Conservation (phyloP, 495 filamentous ascomycete genomes). For the Talaromyces thailandensis region DNA sequence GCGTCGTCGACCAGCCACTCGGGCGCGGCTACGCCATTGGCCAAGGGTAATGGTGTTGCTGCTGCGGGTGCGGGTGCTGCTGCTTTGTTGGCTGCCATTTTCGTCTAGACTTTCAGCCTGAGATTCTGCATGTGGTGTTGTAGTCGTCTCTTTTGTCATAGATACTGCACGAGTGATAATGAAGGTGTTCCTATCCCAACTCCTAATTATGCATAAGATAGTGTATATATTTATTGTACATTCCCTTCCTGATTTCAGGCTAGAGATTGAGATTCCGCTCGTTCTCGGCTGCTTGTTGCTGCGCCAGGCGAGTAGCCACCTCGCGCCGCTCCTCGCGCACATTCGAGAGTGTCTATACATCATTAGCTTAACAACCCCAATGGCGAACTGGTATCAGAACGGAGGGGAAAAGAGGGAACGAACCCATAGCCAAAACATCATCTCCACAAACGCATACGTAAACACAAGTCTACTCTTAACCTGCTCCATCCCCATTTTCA, state of each 20-base stretch:
- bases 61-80: neutral
- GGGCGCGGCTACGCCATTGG: conserved; percentile 12
- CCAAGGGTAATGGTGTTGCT: conserved; percentile 1
- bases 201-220: neutral
- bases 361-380: conserved; percentile 14
- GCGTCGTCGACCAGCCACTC: conserved; percentile 14
- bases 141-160: neutral
- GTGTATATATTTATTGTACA: neutral
- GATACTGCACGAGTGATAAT: neutral
- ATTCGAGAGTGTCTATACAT: conserved; percentile 26
- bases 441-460: conserved; percentile 75
- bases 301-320: conserved; percentile 21
- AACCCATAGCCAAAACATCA: conserved; percentile 84
- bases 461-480: conserved; percentile 76
- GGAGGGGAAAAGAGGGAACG: conserved; percentile 12
- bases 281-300: neutral
- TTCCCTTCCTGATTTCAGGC: neutral
- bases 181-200: neutral
- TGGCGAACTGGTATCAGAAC: conserved; percentile 10
- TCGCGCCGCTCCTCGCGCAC: conserved; percentile 39
- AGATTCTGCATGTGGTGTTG: neutral
- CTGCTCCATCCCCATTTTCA: conserved; percentile 35
- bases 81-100: conserved; percentile 4
- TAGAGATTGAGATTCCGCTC: neutral
- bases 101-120: neutral